Percentiles rank a stretch among this genome's conserved stretches.
Conservation (phyloP, 1,284 basidiomycete genomes). For the Chalciporus sp. region DNA sequence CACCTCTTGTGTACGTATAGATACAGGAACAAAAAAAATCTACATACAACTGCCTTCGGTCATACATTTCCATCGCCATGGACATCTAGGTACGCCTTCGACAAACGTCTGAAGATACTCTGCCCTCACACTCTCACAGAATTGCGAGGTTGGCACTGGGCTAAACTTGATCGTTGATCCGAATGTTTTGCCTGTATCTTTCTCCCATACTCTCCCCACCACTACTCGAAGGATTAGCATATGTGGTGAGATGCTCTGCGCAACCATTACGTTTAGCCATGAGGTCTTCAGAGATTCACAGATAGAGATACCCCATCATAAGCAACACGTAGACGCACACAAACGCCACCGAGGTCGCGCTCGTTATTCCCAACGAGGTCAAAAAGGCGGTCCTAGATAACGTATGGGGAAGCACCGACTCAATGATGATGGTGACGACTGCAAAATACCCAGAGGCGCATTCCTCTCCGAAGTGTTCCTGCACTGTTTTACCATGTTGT, state of each 20-base stretch:
- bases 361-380: slow-evolving; percentile 21
- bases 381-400: slow-evolving; percentile 30
- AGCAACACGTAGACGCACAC: slow-evolving; percentile 24
- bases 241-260: slow-evolving; percentile 31
- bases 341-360: slow-evolving; percentile 17
- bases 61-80: no score
- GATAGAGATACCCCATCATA: slow-evolving; percentile 14
- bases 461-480: slow-evolving; percentile 21
- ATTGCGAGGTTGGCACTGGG: not conserved
- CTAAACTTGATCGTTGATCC: slow-evolving; percentile 20
- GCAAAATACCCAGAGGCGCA: slow-evolving; percentile 24
- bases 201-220: slow-evolving; percentile 20
- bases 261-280: not conserved
- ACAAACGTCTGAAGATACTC: not conserved
- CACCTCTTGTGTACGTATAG: no score
- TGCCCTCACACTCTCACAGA: not conserved
- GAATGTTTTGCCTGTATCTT: slow-evolving; percentile 2
- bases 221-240: slow-evolving; percentile 30
- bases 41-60: no score
- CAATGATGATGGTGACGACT: slow-evolving; percentile 21
- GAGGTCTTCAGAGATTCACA: not conserved
- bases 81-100: not conserved
- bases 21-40: no score
- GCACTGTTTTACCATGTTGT: slow-evolving; percentile 16
- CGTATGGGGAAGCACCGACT: slow-evolving; percentile 33